Evolutionary conservation across 2,329 filamentous ascomycete genomes (phyloP), one percentile per base, ranked within the genome.

Genomic region (Byssochlamys sp.): DNA sequence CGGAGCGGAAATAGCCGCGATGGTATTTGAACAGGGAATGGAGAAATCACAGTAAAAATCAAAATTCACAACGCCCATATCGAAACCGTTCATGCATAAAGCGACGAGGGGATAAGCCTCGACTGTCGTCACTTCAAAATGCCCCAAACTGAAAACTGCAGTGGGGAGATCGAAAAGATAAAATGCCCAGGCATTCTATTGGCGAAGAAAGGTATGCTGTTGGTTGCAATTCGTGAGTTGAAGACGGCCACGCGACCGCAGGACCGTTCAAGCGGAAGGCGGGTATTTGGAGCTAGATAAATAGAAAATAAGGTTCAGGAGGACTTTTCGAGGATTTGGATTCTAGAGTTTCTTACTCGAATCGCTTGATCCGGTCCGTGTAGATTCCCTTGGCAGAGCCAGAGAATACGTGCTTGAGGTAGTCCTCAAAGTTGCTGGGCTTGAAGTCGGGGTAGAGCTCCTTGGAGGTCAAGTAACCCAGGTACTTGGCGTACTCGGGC

Each of bases 361-460:
- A 63, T 19, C 70, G 68, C 57, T 72, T 67, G 54, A 65, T 63
- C 10, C 70, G 69, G 60, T 72, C 70, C 33, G 65, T 66, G 63
- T 74, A 75, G 9, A 71, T 61, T 54, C 66, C 72, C 65, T 67
- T 69, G 12, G 67, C 73, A 27, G 72, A 75, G 10, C 78, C 77
- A 9, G 66, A 68, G 26, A 80, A 60, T 5, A 79, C 65, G 1
- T 74, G 71, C 54, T 72, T 63, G 7, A 77, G 64, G 58, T 74
- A 78, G 4, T 71, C 69, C 58, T 67, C 66, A 61, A 78, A 75
- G 19, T 68, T 67, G 31, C 64, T 73, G 1, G 70, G 71, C 55
- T 74, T 60, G 56, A 82, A 71, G 24, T 81, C 79, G 2, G 81
- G 81, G 62, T 83, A 84, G 26, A 84, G 68, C 19, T 83, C 77